phyloP scores from a whole-genome alignment of 2,329 filamentous ascomycete species.

The Bipolaris victoriae region DNA sequence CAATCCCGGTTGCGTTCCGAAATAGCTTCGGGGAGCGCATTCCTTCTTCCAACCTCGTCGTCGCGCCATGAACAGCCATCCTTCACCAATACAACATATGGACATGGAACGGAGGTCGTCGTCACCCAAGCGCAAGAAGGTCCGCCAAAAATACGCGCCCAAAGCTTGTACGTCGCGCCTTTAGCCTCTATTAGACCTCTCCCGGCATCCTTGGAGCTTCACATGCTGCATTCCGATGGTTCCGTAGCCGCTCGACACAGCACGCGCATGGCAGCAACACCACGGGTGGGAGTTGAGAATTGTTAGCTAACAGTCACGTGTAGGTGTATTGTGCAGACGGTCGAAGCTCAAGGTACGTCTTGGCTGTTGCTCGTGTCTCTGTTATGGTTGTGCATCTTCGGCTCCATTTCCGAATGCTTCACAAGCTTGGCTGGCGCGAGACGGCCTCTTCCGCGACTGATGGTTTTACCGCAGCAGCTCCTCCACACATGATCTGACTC shows the following conservation, averaged over 20 bases:
- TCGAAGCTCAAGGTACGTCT: constrained; percentile 45
- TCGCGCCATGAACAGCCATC: constrained; percentile 35
- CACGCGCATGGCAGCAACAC: constrained; percentile 2
- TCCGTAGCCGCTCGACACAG: constrained; percentile 23
- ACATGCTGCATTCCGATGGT: constrained; percentile 33
- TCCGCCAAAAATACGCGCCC: constrained; percentile 45
- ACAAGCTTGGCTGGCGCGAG: constrained; percentile 1
- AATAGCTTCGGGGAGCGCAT: constrained; percentile 13
- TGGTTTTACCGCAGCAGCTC: neutral
- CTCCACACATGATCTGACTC: neutral
- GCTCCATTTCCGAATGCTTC: neutral
- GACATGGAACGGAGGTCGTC: constrained; percentile 31
- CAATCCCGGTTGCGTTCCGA: constrained; percentile 29
- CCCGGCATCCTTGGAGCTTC: constrained; percentile 9
- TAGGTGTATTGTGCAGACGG: constrained; percentile 44
- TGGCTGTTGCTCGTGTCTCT: neutral
- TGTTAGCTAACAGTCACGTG: constrained; percentile 19
- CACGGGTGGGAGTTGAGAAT: neutral
- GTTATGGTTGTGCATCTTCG: neutral
- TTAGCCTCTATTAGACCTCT: neutral
- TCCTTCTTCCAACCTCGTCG: constrained; percentile 23
- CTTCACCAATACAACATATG: constrained; percentile 20
- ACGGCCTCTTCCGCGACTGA: neutral
- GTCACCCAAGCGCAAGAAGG: constrained; percentile 46
- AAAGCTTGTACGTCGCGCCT: constrained; percentile 42